A percentile compares a stretch with the other conserved stretches of the same genome.
Evolutionary conservation across 1,284 basidiomycete species (phyloP).

Genomic region (Stygiomarasmius scandens): DNA sequence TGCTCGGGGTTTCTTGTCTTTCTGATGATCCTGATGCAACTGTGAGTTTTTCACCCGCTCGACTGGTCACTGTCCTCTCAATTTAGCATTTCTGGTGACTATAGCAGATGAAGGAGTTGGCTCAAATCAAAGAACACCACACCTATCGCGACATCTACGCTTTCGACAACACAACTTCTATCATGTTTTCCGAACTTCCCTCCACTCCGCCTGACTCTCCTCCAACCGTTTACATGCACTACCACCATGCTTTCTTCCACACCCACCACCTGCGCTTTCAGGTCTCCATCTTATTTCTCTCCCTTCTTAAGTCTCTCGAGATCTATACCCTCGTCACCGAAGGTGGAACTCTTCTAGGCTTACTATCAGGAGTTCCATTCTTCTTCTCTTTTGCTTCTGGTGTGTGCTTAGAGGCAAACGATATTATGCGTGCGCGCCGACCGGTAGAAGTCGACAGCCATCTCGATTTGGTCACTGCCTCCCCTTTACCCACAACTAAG

Average conservation of each 20-base stretch:
- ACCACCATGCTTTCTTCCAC: conserved; percentile 6
- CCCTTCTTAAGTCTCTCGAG: conserved; percentile 17
- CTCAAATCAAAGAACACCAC: conserved; percentile 3
- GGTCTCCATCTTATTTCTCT: conserved; percentile 8
- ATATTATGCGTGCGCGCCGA: conserved; percentile 3
- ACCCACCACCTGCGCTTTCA: conserved; percentile 14
- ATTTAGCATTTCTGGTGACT: too few relatives aligned
- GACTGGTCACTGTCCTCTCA: too few relatives aligned
- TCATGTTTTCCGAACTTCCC: conserved; percentile 16
- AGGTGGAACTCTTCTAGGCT: not conserved
- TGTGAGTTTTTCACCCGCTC: too few relatives aligned
- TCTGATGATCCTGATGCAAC: too few relatives aligned
- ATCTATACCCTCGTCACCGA: conserved; percentile 11
- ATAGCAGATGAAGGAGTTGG: too few relatives aligned
- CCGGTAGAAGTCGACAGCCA: conserved; percentile 9
- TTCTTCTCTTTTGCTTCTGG: conserved; percentile 18
- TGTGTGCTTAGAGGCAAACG: conserved; percentile 7
- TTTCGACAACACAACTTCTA: conserved; percentile 16
- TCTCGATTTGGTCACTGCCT: conserved; percentile 21
- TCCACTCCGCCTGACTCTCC: not conserved
- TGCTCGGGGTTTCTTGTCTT: too few relatives aligned
- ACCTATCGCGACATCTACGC: conserved; percentile 19
- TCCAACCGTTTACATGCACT: conserved; percentile 14
- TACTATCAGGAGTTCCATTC: conserved; percentile 15
- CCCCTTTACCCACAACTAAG: conserved; percentile 17